Conservation (phyloP, 2,329 filamentous ascomycete species). For the Xylariaceae sp. region DNA sequence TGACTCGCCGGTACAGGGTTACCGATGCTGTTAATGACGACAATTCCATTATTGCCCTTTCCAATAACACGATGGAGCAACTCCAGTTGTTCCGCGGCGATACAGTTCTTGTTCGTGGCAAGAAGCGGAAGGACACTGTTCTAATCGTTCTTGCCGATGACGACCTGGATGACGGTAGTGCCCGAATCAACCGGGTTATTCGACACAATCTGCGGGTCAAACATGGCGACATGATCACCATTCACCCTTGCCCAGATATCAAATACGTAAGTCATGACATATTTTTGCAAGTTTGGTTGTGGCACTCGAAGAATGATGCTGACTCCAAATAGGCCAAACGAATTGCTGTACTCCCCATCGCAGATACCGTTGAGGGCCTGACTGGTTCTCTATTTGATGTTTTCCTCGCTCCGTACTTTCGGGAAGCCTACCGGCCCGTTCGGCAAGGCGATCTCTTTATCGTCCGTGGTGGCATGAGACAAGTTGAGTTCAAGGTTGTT, state of each 20-base stretch:
- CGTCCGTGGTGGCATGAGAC: conserved; percentile 95
- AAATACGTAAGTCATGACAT: conserved; percentile 84
- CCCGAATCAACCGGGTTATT: conserved; percentile 97
- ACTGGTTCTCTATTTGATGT: conserved; percentile 98
- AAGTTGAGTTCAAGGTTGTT: conserved; percentile 99
- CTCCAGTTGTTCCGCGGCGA: conserved; percentile 98
- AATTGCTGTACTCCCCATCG: conserved; percentile 96
- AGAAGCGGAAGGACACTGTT: conserved; percentile 99
- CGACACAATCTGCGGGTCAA: conserved; percentile 98
- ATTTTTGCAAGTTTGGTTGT: not conserved
- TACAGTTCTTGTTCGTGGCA: conserved; percentile 96
- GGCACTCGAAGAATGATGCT: not conserved
- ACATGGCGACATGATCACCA: conserved; percentile 96
- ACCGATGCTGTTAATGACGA: conserved; percentile 99
- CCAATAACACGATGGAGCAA: conserved; percentile 98
- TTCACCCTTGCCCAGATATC: conserved; percentile 97
- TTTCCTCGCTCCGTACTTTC: conserved; percentile 99
- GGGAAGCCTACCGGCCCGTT: conserved; percentile 96
- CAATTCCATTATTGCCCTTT: conserved; percentile 98
- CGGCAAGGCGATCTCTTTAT: conserved; percentile 98
- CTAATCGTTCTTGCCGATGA: conserved; percentile 97
- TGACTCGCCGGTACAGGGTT: conserved; percentile 65
- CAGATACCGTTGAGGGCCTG: conserved; percentile 96
- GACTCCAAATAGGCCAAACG: conserved; percentile 78
- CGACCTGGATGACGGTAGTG: conserved; percentile 95